Conservation (phyloP, 2,329 filamentous ascomycete species). For the Ophiostoma sp. region DNA sequence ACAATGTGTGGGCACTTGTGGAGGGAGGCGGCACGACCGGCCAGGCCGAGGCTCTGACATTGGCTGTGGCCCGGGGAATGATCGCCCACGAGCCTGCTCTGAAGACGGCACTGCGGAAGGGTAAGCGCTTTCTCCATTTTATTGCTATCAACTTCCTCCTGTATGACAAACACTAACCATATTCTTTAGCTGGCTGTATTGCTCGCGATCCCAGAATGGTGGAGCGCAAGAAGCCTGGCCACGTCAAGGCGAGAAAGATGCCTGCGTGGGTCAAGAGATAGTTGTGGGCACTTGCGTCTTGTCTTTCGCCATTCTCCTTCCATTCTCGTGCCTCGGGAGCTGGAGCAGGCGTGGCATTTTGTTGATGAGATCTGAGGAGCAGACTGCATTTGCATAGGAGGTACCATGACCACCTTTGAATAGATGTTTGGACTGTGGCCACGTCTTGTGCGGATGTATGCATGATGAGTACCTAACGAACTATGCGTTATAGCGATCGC, state of each 20-base stretch:
- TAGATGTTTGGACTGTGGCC: not conserved
- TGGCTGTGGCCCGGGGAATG: constrained; percentile 83
- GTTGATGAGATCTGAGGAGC: no score
- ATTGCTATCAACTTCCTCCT: not conserved
- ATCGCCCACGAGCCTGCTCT: constrained; percentile 86
- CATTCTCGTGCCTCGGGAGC: no score
- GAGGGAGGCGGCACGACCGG: constrained; percentile 86
- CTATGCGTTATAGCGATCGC: not conserved
- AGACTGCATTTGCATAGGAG: no score
- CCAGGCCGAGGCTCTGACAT: constrained; percentile 87
- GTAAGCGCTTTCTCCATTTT: constrained; percentile 42
- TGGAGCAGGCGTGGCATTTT: no score
- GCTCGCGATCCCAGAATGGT: constrained; percentile 87
- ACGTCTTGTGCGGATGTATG: not conserved
- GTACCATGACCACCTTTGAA: no score
- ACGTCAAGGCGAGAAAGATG: constrained; percentile 95
- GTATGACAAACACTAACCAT: constrained; percentile 20
- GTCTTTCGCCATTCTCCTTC: no score
- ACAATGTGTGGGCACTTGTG: constrained; percentile 87
- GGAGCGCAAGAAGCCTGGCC: constrained; percentile 96
- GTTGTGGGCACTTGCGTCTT: constrained; percentile 15
- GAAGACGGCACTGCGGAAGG: constrained; percentile 80
- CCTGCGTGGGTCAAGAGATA: constrained; percentile 92
- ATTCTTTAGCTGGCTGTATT: constrained; percentile 71
- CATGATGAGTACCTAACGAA: not conserved